Conservation (phyloP, 495 filamentous ascomycete species). For the Lasiosphaeria ovina region DNA sequence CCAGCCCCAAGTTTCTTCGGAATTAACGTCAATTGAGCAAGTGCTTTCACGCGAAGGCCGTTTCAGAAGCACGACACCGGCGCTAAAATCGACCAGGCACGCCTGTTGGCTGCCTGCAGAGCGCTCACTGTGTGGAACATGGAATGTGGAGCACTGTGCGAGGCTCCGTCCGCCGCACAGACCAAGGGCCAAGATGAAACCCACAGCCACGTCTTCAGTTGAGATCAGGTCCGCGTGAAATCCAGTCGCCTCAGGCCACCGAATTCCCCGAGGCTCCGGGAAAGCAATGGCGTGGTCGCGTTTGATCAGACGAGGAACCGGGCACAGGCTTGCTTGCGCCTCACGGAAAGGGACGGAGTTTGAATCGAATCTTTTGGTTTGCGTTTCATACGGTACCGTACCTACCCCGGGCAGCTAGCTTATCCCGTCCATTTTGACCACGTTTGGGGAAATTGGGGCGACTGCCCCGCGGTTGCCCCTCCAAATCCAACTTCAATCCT, state of each 20-base stretch:
- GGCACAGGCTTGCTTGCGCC: background rate
- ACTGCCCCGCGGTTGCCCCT: constrained; percentile 1
- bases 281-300: background rate
- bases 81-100: background rate
- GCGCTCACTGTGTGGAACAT: background rate
- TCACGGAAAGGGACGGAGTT: background rate
- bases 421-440: no score
- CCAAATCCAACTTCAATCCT: background rate
- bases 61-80: constrained; percentile 1
- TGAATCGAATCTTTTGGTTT: background rate
- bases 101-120: background rate
- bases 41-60: background rate
- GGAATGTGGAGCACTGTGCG: background rate
- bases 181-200: background rate
- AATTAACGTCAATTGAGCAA: no score
- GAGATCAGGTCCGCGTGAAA: background rate
- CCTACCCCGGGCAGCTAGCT: no score
- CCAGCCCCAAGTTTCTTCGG: no score
- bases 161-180: background rate
- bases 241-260: background rate
- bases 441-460: constrained; percentile 1
- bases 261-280: no score
- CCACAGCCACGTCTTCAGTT: background rate
- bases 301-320: background rate
- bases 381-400: background rate